Base-by-base conservation (phyloP, 495 filamentous ascomycete species). In the Penicillium coprophilum region DNA sequence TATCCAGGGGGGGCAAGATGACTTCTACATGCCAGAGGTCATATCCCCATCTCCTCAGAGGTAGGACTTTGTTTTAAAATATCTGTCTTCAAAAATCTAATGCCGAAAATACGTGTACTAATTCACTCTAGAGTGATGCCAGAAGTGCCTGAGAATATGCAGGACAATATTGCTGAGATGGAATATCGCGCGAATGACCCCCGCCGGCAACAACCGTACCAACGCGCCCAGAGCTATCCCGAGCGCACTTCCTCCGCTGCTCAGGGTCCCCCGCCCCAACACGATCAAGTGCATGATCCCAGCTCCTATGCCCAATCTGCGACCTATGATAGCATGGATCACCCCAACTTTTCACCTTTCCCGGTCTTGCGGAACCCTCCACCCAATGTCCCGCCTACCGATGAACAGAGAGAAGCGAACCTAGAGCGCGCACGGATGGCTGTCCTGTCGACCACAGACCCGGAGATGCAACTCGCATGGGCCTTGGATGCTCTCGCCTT, bases 381-480 rank as follows among this genome's bases (percentile, higher is more conserved):
- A 17, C 85, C 91, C 38, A 96, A 97, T 69, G 90, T 98, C 8
- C 95, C 94, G 15, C 91, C 91, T 2, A 91, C 90, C 58, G 92
- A 96, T 73, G 93, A 97, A 59, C 90, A 97, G 70, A 89, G 93
- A 65, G 94, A 96, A 67, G 84, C 85, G 15, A 90, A 87, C 49
- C 75, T 98, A 32, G 91, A 94, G 69, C 84, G 84, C 66, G 91
- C 91, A 39, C 87, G 94, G 38, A 71, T 85, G 55, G 80, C 87
- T 41, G 92, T 98, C 19, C 78, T 98, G 57, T 91, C 91, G 59
- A 97, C 94, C 32, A 92, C 95, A 60, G 92, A 98, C 67, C 91
- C 93, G 32, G 88, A 96, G 56, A 93, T 96, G 87, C 94, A 98
- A 78, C 77, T 98, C 56, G 87, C 89, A 31, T 98, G 94, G 94